Evolutionary conservation across 139 green algal genomes (phyloP), one percentile per base, ranked within the genome.

Genomic region (Gonium pectorale): DNA sequence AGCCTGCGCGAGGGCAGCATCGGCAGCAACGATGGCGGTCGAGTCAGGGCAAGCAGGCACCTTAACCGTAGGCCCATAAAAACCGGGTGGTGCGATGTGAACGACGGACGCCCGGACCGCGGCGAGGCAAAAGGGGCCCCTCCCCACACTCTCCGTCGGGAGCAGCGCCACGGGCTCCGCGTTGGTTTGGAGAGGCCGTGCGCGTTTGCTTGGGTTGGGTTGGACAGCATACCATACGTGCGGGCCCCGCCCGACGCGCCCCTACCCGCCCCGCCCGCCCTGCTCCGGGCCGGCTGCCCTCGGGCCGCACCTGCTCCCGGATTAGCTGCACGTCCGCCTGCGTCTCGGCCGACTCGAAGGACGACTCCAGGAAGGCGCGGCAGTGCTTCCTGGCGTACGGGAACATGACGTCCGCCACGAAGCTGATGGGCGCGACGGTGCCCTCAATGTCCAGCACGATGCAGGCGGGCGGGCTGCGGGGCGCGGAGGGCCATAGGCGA

Each of bases 401-500:
- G 68, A 98, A 99, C 77, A 99, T 95, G 3, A 81, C 82, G 27
- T 99, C 92, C 0, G 92, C 88, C 33, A 99, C 96, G 71, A 95
- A 99, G 41, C 90, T 93, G 83, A 99, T 96, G 60, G 97, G 94
- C 22, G 95, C 94, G 4, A 98, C 94, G 5, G 97, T 99, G 87
- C 97, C 97, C 86, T 99, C 97, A 64, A 99, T 99, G 91, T 99
- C 97, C 86, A 99, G 88, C 54, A 99, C 93, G 9, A 99, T 64
- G 26, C 86, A 90, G 6, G 70, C 73, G 0, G 95, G 93, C 80
- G 86, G 81, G 2, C 90, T 91, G 43, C 40, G 63, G 70, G 67
- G n/a, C 33, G 52, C 13, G 26, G 13, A 31, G 26, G 21, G 52
- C 59, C 11, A n/a, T 3, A 11, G 60, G n/a, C 24, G 21, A 51